Percentiles rank a stretch among this genome's conserved stretches.
These are phyloP conservation scores for Paxillus involutus DNA, from an alignment of 768 basidiomycete genomes.

Conservation along the genomic window DNA sequence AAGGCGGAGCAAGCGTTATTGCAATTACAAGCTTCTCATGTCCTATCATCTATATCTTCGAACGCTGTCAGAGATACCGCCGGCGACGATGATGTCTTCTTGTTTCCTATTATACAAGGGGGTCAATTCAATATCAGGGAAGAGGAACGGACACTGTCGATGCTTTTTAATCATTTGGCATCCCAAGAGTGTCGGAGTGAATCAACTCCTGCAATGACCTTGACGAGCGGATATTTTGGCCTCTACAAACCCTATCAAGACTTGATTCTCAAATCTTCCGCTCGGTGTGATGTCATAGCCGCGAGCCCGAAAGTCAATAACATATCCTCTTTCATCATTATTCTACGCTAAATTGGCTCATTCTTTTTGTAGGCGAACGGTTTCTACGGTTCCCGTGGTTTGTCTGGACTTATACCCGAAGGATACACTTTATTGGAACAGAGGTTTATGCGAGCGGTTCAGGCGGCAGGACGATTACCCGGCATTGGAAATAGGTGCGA, in stretches of 20 bases:
- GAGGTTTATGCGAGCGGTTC: slow-evolving; percentile 71
- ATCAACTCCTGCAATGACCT: slow-evolving; percentile 56
- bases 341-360: slow-evolving; percentile 1
- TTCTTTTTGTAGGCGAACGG: slow-evolving; percentile 77
- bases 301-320: slow-evolving; percentile 78
- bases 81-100: slow-evolving; percentile 42
- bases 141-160: slow-evolving; percentile 65
- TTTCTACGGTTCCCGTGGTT: slow-evolving; percentile 84
- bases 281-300: slow-evolving; percentile 72
- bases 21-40: slow-evolving; percentile 54
- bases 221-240: slow-evolving; percentile 96
- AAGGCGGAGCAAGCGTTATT: slow-evolving; percentile 57
- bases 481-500: slow-evolving; percentile 20
- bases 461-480: slow-evolving; percentile 40
- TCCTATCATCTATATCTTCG: slow-evolving; percentile 14
- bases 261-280: slow-evolving; percentile 57
- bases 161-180: slow-evolving; percentile 56
- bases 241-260: slow-evolving; percentile 79
- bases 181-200: slow-evolving; percentile 4
- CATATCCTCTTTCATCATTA: background rate
- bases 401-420: slow-evolving; percentile 93
- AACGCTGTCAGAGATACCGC: slow-evolving; percentile 21
- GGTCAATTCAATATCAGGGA: slow-evolving; percentile 86
- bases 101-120: slow-evolving; percentile 86
- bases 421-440: slow-evolving; percentile 90